These are phyloP conservation scores for Xerophyta viscosa DNA, from an alignment of 106 monocot species.

Conservation along the genomic window DNA sequence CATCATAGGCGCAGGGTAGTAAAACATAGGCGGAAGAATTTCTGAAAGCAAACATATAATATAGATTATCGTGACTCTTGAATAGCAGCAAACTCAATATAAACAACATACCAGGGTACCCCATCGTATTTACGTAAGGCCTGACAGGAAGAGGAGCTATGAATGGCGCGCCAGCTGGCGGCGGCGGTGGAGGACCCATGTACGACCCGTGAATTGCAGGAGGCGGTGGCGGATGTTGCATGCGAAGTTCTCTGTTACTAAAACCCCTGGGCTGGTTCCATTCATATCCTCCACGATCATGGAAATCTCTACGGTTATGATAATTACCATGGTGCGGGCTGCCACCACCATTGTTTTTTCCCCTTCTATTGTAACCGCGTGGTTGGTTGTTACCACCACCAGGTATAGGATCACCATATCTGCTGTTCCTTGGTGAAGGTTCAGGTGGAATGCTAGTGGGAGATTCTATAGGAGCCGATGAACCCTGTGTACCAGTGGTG, in stretches of 20 bases:
- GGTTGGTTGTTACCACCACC: conserved; percentile 27
- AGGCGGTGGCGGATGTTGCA: conserved; percentile 14
- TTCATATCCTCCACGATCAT: conserved; percentile 34
- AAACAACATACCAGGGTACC: conserved; percentile 42
- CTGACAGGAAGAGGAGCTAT: conserved; percentile 24
- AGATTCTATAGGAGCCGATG: not conserved
- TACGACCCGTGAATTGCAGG: conserved; percentile 16
- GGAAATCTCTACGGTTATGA: conserved; percentile 24
- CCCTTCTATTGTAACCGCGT: conserved; percentile 29
- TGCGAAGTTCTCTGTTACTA: conserved; percentile 12
- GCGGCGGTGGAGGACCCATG: conserved; percentile 15
- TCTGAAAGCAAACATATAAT: conserved; percentile 27
- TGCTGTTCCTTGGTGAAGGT: conserved; percentile 7
- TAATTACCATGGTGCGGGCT: conserved; percentile 16
- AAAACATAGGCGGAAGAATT: conserved; percentile 15
- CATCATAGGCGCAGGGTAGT: conserved; percentile 13
- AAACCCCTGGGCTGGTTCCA: conserved; percentile 18
- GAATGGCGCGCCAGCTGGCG: conserved; percentile 31
- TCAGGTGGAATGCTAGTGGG: not conserved
- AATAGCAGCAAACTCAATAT: too few species aligned
- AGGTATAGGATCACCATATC: conserved; percentile 15
- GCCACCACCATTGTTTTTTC: conserved; percentile 10
- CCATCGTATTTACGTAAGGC: conserved; percentile 29
- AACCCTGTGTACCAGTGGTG: not conserved
- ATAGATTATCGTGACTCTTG: too few species aligned